phyloP scores from a whole-genome alignment of 345 rosid genomes.

The Psidium guajava region DNA sequence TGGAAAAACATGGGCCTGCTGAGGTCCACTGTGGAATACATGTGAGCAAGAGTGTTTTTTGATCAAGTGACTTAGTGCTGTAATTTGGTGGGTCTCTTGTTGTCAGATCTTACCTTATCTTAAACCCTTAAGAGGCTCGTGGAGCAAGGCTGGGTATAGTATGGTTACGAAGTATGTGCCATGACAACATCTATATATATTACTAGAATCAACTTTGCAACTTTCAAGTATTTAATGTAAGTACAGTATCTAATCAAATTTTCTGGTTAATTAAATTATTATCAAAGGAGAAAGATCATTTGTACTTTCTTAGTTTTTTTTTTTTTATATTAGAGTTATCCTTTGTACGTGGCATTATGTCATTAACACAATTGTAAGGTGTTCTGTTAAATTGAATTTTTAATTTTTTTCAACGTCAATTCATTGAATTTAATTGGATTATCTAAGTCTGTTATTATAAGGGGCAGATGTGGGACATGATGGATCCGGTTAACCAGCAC shows the following conservation, averaged over 20 bases:
- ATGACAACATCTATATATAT: background rate
- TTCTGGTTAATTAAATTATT: too few species aligned
- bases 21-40: too few species aligned
- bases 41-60: background rate
- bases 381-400: too few species aligned
- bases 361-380: background rate
- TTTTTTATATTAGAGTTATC: too few species aligned
- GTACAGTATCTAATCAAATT: background rate
- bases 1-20: background rate
- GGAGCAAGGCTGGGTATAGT: background rate
- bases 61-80: background rate
- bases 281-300: background rate
- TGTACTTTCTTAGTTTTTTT: too few species aligned
- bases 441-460: too few species aligned
- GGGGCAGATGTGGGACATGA: background rate
- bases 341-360: background rate
- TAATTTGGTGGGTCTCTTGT: background rate
- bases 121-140: background rate
- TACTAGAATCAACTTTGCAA: background rate
- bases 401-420: too few species aligned
- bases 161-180: background rate
- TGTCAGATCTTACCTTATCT: background rate
- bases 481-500: background rate
- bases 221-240: background rate
- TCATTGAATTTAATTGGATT: background rate